phyloP scores from a whole-genome alignment of 2,329 filamentous ascomycete species.

The Phyllosticta paracitricarpa region DNA sequence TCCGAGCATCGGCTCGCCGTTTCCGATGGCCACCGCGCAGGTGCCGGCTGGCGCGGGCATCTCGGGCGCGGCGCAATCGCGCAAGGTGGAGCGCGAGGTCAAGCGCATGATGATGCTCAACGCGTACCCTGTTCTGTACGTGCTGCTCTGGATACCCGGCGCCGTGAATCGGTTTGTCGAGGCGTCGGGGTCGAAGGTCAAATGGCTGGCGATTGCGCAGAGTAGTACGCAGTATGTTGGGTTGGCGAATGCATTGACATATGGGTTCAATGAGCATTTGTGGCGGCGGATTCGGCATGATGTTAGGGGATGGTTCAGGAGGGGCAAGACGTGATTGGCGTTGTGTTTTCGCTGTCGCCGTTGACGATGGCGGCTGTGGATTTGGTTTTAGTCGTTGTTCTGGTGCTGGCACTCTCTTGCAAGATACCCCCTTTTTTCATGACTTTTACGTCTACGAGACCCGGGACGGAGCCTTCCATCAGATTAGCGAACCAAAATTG shows the following conservation, averaged over 20 bases:
- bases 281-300: constrained; percentile 1
- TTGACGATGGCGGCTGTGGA: too few relatives aligned
- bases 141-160: constrained; percentile 25
- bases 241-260: constrained; percentile 16
- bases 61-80: constrained; percentile 7
- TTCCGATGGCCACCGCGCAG: not conserved
- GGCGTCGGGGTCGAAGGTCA: constrained; percentile 12
- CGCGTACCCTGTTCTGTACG: constrained; percentile 24
- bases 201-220: constrained; percentile 14
- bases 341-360: too few relatives aligned
- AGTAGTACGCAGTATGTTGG: constrained; percentile 18
- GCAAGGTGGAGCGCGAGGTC: constrained; percentile 14
- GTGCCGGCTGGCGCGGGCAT: not conserved
- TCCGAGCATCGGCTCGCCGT: not conserved
- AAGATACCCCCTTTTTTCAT: too few relatives aligned
- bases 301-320: not conserved
- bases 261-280: constrained; percentile 16
- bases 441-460: too few relatives aligned
- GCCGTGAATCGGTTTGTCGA: constrained; percentile 19
- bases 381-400: too few relatives aligned
- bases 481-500: too few relatives aligned
- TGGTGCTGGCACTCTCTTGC: too few relatives aligned
- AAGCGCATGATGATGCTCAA: constrained; percentile 23
- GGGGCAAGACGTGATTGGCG: not conserved
- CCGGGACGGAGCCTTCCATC: too few relatives aligned